A percentile compares a stretch with the other conserved stretches of the same genome.
These are phyloP conservation scores for Aristolochia fimbriata DNA, from an alignment of 164 flowering plant species.

Conservation along the genomic window DNA sequence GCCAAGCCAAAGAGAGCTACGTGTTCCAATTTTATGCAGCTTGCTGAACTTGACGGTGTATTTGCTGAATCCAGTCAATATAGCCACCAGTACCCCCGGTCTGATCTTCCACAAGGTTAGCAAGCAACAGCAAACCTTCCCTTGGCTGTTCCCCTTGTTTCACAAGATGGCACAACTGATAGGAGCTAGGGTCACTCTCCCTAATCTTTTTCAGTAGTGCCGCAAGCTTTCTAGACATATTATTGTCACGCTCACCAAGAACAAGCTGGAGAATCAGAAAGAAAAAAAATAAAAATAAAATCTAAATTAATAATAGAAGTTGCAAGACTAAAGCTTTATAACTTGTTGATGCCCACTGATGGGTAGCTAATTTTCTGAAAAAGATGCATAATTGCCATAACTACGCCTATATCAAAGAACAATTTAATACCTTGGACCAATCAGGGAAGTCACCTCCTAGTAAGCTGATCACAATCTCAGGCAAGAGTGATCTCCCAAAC, in stretches of 20 bases:
- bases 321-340: not conserved
- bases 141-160: slow-evolving; percentile 95
- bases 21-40: slow-evolving; percentile 29
- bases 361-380: not conserved
- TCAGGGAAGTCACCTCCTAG: slow-evolving; percentile 65
- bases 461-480: slow-evolving; percentile 53
- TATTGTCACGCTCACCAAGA: slow-evolving; percentile 42
- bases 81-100: slow-evolving; percentile 64
- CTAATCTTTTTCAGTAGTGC: slow-evolving; percentile 42
- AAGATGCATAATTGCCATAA: not conserved
- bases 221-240: slow-evolving; percentile 60
- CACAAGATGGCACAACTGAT: slow-evolving; percentile 69
- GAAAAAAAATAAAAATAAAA: not conserved
- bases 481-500: slow-evolving; percentile 83
- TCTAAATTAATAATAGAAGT: not conserved
- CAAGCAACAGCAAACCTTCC: slow-evolving; percentile 75
- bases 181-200: slow-evolving; percentile 52
- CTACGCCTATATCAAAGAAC: not conserved
- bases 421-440: slow-evolving; percentile 50
- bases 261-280: slow-evolving; percentile 2
- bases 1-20: not conserved
- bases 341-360: not conserved
- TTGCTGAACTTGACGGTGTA: slow-evolving; percentile 82
- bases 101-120: slow-evolving; percentile 82
- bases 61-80: slow-evolving; percentile 72